Percentiles rank a stretch among this genome's conserved stretches.
phyloP scores from a whole-genome alignment of 176 grass and related monocot species.

The Bonia amplexicaulis region DNA sequence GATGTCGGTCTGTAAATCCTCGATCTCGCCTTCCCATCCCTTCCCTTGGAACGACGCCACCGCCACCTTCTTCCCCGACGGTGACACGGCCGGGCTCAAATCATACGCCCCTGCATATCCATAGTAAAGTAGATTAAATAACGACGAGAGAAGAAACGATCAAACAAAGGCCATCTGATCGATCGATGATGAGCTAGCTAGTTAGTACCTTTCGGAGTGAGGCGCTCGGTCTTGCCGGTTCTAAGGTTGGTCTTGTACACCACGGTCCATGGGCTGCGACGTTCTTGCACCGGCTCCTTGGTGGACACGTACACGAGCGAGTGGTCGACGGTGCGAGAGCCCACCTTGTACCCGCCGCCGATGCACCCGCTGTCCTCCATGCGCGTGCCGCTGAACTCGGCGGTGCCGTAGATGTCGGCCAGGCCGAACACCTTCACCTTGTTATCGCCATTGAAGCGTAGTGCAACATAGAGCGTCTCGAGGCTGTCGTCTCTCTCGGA shows the following conservation, averaged over 20 bases:
- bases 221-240: conserved; percentile 22
- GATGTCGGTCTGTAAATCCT: conserved; percentile 35
- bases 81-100: conserved; percentile 27
- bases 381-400: conserved; percentile 5
- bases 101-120: conserved; percentile 6
- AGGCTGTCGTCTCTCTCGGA: conserved; percentile 29
- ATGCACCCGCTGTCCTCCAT: conserved; percentile 47
- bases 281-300: conserved; percentile 12
- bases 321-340: not conserved
- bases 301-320: conserved; percentile 29
- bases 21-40: conserved; percentile 35
- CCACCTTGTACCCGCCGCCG: conserved; percentile 9
- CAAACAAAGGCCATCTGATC: too few relatives aligned
- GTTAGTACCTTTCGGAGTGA: not conserved
- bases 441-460: not conserved
- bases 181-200: too few relatives aligned
- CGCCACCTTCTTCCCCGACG: conserved; percentile 30
- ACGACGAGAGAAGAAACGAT: too few relatives aligned
- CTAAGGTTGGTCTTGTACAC: conserved; percentile 33
- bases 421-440: conserved; percentile 29
- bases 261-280: conserved; percentile 15
- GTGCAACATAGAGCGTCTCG: conserved; percentile 32
- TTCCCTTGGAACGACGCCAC: conserved; percentile 45
- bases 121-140: not conserved
- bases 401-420: not conserved